Percentiles rank a stretch among this genome's conserved stretches.
phyloP scores from a whole-genome alignment of 805 yeast genomes.

The Blastobotrys americana region DNA sequence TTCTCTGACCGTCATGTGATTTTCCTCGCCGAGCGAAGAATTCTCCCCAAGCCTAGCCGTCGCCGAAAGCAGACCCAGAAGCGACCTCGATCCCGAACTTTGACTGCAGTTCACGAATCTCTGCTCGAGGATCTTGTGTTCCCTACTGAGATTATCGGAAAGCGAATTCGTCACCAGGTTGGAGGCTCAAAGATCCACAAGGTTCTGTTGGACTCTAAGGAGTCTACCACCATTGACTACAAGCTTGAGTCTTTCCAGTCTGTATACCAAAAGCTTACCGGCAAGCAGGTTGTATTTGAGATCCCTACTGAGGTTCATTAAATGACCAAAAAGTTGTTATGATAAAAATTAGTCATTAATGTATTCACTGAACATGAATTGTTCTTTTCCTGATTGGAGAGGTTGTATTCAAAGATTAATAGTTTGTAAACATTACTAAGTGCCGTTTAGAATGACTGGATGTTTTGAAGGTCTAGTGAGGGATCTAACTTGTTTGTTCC shows the following conservation, averaged over 20 bases:
- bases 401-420: too few species aligned
- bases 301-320: conserved; percentile 48
- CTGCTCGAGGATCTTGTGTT: conserved; percentile 97
- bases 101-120: conserved; percentile 97
- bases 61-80: conserved; percentile 87
- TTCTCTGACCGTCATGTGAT: conserved; percentile 99
- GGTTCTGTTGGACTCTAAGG: conserved; percentile 96
- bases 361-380: too few species aligned
- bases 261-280: conserved; percentile 96
- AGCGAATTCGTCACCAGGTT: conserved; percentile 97
- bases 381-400: too few species aligned
- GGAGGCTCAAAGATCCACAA: conserved; percentile 99
- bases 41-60: conserved; percentile 98
- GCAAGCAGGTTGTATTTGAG: conserved; percentile 99
- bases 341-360: background rate
- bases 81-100: conserved; percentile 99
- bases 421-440: too few species aligned
- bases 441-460: too few species aligned
- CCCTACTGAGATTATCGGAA: conserved; percentile 99
- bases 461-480: too few species aligned
- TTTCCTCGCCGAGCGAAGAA: conserved; percentile 99
- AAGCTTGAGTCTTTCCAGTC: conserved; percentile 99
- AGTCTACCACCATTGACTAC: conserved; percentile 93
- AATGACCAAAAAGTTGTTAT: conserved; percentile 6
- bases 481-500: too few species aligned